These are phyloP conservation scores for Podaxis sp. DNA, from an alignment of 768 basidiomycete species.

Conservation along the genomic window DNA sequence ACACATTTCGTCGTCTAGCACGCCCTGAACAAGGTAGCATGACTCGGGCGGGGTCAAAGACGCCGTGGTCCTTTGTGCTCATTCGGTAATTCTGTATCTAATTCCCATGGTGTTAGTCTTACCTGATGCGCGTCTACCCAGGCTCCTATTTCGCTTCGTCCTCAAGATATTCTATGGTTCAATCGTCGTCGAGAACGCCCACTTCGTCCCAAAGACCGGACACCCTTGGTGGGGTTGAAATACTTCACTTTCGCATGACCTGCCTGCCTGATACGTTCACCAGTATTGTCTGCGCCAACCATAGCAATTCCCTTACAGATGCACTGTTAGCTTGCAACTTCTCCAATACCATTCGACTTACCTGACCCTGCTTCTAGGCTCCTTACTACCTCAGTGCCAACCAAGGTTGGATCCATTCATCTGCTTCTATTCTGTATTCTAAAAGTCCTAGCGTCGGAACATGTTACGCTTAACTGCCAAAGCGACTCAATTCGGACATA, in stretches of 20 bases:
- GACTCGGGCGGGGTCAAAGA: constrained; percentile 30
- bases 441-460: constrained; percentile 55
- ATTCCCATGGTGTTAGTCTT: not conserved
- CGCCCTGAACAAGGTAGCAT: not conserved
- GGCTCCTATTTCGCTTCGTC: constrained; percentile 74
- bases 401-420: constrained; percentile 41
- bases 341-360: not conserved
- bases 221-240: constrained; percentile 58
- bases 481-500: constrained; percentile 79
- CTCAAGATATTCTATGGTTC: constrained; percentile 90
- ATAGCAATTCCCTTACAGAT: constrained; percentile 84
- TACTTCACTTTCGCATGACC: not conserved
- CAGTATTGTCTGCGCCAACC: constrained; percentile 85
- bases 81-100: constrained; percentile 47
- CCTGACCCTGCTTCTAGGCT: constrained; percentile 40
- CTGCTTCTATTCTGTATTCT: not conserved
- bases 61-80: constrained; percentile 52
- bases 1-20: not conserved
- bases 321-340: constrained; percentile 57
- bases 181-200: constrained; percentile 78
- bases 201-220: constrained; percentile 70
- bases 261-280: constrained; percentile 10
- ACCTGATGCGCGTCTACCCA: constrained; percentile 23
- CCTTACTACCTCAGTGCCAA: constrained; percentile 71
- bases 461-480: constrained; percentile 87